phyloP scores from a whole-genome alignment of 2,329 filamentous ascomycete genomes.

The Aspergillus fijiensis region DNA sequence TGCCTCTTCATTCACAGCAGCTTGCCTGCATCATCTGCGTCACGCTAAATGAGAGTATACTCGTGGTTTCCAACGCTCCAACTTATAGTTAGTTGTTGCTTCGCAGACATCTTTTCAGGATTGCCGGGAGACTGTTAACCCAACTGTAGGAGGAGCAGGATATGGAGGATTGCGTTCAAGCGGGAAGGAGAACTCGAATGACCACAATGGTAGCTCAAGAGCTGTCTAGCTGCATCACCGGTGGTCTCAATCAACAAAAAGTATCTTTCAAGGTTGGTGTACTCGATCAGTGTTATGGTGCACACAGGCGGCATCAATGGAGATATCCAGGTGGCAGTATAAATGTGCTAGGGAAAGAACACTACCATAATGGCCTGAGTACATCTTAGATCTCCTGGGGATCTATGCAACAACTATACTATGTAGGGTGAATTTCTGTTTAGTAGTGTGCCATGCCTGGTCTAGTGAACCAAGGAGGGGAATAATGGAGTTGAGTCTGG shows the following conservation, averaged over 20 bases:
- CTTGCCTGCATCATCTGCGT: slow-evolving; percentile 12
- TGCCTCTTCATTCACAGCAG: slow-evolving; percentile 9
- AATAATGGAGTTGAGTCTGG: slow-evolving; percentile 8
- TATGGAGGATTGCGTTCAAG: not conserved
- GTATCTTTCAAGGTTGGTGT: not conserved
- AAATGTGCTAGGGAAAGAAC: no score
- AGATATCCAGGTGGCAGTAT: not conserved
- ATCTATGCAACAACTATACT: no score
- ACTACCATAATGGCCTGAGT: no score
- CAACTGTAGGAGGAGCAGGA: not conserved
- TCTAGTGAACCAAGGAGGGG: not conserved
- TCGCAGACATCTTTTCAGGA: not conserved
- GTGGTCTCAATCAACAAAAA: not conserved
- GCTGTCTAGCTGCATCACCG: not conserved
- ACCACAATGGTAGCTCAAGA: not conserved
- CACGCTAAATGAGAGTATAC: slow-evolving; percentile 10
- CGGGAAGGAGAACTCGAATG: not conserved
- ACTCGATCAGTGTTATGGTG: not conserved
- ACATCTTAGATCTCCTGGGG: no score
- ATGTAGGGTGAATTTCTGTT: no score
- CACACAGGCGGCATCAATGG: not conserved
- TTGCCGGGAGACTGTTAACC: not conserved
- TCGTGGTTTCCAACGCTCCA: slow-evolving; percentile 9
- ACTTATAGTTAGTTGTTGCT: slow-evolving; percentile 9
- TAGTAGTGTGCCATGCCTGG: not conserved